Percentiles rank a stretch among this genome's conserved stretches.
Conservation (phyloP, 371 early-diverging fungal genomes). For the Haplosporangium sp. region DNA sequence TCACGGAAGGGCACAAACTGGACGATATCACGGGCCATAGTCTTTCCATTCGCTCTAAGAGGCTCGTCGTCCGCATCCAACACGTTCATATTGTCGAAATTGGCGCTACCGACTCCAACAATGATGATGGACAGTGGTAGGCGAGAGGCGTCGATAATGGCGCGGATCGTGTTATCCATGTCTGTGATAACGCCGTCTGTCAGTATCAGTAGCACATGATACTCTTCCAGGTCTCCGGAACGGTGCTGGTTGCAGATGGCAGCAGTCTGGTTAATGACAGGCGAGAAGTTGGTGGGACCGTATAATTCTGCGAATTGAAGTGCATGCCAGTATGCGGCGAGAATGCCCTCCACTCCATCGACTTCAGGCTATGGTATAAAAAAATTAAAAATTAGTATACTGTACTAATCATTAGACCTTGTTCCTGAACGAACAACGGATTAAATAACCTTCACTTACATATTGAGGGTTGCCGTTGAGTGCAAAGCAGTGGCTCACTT, state of each 20-base stretch:
- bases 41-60: conserved; percentile 27
- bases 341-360: conserved; percentile 61
- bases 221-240: conserved; percentile 36
- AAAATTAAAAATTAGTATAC: neutral
- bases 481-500: conserved; percentile 60
- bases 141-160: conserved; percentile 60
- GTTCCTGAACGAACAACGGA: neutral
- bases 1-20: conserved; percentile 66
- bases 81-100: conserved; percentile 58
- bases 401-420: neutral
- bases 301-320: conserved; percentile 56
- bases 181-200: conserved; percentile 61
- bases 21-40: conserved; percentile 62
- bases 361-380: conserved; percentile 56
- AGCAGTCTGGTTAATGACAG: conserved; percentile 58
- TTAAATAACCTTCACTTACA: conserved; percentile 12
- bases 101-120: conserved; percentile 67
- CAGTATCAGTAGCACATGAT: conserved; percentile 58
- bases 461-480: conserved; percentile 59
- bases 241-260: conserved; percentile 51
- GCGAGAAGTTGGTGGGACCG: conserved; percentile 69
- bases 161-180: conserved; percentile 57
- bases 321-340: conserved; percentile 58
- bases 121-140: conserved; percentile 67
- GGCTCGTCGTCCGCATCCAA: conserved; percentile 62